Evolutionary conservation across 768 basidiomycete genomes (phyloP).

Genomic region (Tephrocybe sp.): DNA sequence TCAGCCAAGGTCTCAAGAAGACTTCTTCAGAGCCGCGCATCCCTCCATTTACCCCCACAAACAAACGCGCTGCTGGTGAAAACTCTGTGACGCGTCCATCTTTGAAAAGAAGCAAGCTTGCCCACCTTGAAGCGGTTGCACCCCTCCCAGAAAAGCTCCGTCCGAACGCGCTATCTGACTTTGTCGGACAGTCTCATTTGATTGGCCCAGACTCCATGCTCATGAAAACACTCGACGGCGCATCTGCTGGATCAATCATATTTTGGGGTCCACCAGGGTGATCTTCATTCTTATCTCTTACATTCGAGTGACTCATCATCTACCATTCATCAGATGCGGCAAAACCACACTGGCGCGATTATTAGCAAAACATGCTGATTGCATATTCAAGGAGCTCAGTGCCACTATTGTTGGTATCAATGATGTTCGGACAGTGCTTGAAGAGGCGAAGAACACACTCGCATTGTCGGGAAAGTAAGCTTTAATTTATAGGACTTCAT

Average conservation of each 20-base stretch:
- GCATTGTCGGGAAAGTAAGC: constrained; percentile 64
- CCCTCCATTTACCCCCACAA: not conserved
- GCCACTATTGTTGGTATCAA: constrained; percentile 69
- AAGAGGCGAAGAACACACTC: constrained; percentile 70
- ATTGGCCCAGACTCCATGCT: constrained; percentile 59
- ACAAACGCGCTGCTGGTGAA: constrained; percentile 19
- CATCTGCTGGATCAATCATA: constrained; percentile 60
- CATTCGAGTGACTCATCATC: not conserved
- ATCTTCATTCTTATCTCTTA: not conserved
- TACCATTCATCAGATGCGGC: constrained; percentile 64
- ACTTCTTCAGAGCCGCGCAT: constrained; percentile 15
- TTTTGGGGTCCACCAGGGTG: constrained; percentile 80
- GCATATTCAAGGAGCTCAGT: constrained; percentile 73
- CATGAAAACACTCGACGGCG: constrained; percentile 46
- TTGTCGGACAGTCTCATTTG: constrained; percentile 72
- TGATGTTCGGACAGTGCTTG: constrained; percentile 72
- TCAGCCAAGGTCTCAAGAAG: constrained; percentile 24
- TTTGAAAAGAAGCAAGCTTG: constrained; percentile 21
- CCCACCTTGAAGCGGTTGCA: constrained; percentile 26
- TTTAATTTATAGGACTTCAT: not conserved
- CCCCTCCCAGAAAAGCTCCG: constrained; percentile 77
- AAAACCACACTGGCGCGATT: constrained; percentile 79
- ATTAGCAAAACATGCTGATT: constrained; percentile 57
- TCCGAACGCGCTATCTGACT: constrained; percentile 61
- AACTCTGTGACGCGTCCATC: constrained; percentile 12